Evolutionary conservation across 2,329 filamentous ascomycete genomes (phyloP), one percentile per base, ranked within the genome.

Genomic region (Neoascochyta sp.): DNA sequence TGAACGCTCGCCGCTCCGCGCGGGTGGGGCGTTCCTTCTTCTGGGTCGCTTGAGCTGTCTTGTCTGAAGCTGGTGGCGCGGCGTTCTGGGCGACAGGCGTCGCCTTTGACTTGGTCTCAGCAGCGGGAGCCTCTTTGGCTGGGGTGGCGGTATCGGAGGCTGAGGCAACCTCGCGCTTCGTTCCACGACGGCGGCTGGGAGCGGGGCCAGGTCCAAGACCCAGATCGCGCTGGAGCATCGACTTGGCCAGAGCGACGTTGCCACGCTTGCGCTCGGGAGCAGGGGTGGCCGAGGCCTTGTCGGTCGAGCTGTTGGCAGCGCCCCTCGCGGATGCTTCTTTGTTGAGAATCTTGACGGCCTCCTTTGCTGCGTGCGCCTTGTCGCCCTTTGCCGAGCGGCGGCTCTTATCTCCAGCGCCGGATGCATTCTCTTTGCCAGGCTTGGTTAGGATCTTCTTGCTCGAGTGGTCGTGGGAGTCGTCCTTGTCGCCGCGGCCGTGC

Each of bases 291-390:
- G 62, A 50, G 11, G 63, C 46, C 37, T 58, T 70, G 52, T 59
- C 58, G 14, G 44, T 39, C 10, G 54, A 45, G 16, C 51, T 29
- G 16, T 28, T 35, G 15, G 54, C 43, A n/a, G 55, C 47, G 29
- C 58, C 57, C 8, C 45, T 39, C 15, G 54, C 50, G 4, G 59
- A 52, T 14, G 62, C 63, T 42, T 70, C 65, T 49, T 71, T 74
- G 57, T 70, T 77, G 9, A 74, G 63, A 5, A 71, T 69, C 47
- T 79, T 81, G 27, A 76, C 69, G 10, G 75, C 72, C 38, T 83
- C 81, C 43, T 80, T 80, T 3, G 71, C 68, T 3, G 69, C 67
- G 57, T 78, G 85, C n/a, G 82, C 66, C 59, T 79, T 85, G 16
- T 83, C 78, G 21, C 53, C 51, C 34, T 63, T 64, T 42, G 34